Percentiles rank a stretch among this genome's conserved stretches.
phyloP scores from a whole-genome alignment of 2,329 filamentous ascomycete genomes.

The Claviceps pazoutovae region DNA sequence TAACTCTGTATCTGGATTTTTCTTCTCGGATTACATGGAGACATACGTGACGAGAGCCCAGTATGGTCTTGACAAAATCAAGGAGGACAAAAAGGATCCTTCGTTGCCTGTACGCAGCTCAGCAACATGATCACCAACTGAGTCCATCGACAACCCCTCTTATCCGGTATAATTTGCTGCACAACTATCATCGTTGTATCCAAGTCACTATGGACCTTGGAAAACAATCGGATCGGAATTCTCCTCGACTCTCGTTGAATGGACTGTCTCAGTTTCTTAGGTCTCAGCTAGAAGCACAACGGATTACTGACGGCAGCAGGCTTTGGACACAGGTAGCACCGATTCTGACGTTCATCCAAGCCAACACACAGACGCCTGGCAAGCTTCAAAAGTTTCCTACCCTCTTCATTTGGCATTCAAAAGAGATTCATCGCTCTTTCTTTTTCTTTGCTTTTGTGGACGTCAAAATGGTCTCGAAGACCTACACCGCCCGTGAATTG shows the following conservation, averaged over 20 bases:
- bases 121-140: conserved; percentile 25
- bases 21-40: background rate
- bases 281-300: conserved; percentile 14
- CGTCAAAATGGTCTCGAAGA: conserved; percentile 27
- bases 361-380: conserved; percentile 10
- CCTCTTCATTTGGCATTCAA: conserved; percentile 25
- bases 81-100: conserved; percentile 22
- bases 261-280: conserved; percentile 13
- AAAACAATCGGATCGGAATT: conserved; percentile 15
- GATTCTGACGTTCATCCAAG: conserved; percentile 21
- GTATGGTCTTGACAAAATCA: conserved; percentile 15
- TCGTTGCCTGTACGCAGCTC: conserved; percentile 17
- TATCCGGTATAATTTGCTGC: conserved; percentile 18
- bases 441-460: conserved; percentile 26
- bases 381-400: conserved; percentile 19
- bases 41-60: conserved; percentile 4
- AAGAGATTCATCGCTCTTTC: conserved; percentile 22
- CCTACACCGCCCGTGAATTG: conserved; percentile 32
- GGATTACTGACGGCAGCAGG: conserved; percentile 17
- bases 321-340: conserved; percentile 18
- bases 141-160: conserved; percentile 16
- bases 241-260: conserved; percentile 7
- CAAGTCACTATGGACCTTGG: conserved; percentile 16
- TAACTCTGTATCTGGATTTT: background rate
- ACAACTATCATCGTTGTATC: conserved; percentile 16